A percentile compares a stretch with the other conserved stretches of the same genome.
Evolutionary conservation across 129 eudicot species (phyloP).

Genomic region (Arctium minus): DNA sequence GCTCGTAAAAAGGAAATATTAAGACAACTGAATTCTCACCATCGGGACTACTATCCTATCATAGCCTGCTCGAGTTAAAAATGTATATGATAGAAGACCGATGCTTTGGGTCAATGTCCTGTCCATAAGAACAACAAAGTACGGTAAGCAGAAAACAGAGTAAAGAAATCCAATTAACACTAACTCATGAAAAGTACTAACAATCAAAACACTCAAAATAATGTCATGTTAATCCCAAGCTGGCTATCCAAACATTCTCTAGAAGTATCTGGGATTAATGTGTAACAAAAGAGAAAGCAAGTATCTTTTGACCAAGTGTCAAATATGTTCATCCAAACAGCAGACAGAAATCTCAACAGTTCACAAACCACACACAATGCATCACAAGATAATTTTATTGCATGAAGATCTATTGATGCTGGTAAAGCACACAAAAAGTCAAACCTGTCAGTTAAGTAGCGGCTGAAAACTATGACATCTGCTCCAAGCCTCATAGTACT

Average conservation of each 20-base stretch:
- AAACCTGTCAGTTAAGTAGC: constrained; percentile 40
- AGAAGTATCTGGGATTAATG: no score
- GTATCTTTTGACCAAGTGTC: no score
- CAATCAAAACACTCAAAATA: no score
- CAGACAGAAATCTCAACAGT: background rate
- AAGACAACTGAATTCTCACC: constrained; percentile 37
- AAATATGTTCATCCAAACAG: no score
- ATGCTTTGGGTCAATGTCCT: constrained; percentile 57
- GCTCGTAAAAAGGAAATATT: background rate
- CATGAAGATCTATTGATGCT: constrained; percentile 1
- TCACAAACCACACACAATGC: background rate
- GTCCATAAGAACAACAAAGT: constrained; percentile 7
- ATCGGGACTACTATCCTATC: constrained; percentile 75
- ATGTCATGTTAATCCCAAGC: no score
- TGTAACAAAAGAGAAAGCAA: no score
- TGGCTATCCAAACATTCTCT: no score
- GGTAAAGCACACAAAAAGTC: background rate
- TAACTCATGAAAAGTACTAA: background rate
- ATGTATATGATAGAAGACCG: constrained; percentile 82
- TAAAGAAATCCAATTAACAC: background rate
- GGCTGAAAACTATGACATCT: constrained; percentile 63
- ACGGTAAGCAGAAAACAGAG: background rate
- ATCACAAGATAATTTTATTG: background rate
- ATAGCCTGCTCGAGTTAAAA: constrained; percentile 54
- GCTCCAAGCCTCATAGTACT: constrained; percentile 83